Base-by-base conservation (phyloP, 805 yeast species). In the Limtongia smithiae region DNA sequence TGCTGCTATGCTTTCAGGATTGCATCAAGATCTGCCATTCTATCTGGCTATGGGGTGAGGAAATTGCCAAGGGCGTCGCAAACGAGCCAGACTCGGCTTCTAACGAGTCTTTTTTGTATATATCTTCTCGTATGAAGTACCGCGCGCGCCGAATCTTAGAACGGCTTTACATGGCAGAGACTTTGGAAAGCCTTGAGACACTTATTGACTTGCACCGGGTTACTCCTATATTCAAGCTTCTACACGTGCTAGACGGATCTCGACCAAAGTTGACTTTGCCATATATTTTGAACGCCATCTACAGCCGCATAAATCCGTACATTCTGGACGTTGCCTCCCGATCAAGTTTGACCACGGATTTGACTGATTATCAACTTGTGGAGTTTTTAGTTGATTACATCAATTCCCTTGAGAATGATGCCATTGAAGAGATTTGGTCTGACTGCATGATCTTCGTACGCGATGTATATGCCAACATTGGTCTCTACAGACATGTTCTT, bases 191-290 rank as follows among this genome's bases (percentile, higher is more conserved):
- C 0, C 66, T 88, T 48, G 94, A 85, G 60, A 74, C 81, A 6
- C 65, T 90, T 50, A 73, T 87, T 15, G 63, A 64, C 15, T 60
- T 66, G 9, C 66, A 65, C 3, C 58, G 60, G 15, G 58, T 59
- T 22, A 57, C 65, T 6, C 60, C 76, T 4, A 70, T 80, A 11
- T 75, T 80, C 59, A 83, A 82, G 57, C 61, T 86, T 1, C 65
- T 86, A n/a, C 88, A 85, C 63, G 82, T 85, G 2, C 68, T 90
- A 41, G 96, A 90, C 67, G 91, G 93, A 0, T 84, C 95, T 6
- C 78, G 85, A 55, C 85, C 95, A 0, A 85, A 81, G 48, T 60
- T 78, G 4, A 84, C 94, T 0, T 69, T 88, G 12, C 90, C 94
- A 0, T 75, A 78, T 58, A 68, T 89, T 3, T 71, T 86, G 57